A percentile compares a stretch with the other conserved stretches of the same genome.
Evolutionary conservation across 352 stramenopile species (phyloP).

Genomic region (Globisporangium okanoganense): DNA sequence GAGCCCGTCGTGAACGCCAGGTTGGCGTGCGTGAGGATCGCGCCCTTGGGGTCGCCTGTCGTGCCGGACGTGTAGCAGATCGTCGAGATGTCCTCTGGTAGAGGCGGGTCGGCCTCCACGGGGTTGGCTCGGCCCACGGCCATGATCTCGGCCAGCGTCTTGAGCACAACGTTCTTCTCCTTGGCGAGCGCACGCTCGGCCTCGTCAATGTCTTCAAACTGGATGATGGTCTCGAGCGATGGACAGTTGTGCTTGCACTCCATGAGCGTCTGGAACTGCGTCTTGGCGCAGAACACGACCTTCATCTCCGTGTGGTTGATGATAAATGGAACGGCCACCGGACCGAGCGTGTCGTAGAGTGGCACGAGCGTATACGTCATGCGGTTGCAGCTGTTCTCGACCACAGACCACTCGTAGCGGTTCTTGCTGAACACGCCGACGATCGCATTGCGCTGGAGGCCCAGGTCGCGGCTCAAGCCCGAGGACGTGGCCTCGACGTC

Average conservation of each 20-base stretch:
- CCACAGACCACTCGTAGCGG: slow-evolving; percentile 54
- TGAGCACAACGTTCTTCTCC: neutral
- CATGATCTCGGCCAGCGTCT: slow-evolving; percentile 27
- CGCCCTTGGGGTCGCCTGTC: slow-evolving; percentile 65
- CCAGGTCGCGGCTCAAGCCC: slow-evolving; percentile 31
- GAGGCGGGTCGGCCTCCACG: slow-evolving; percentile 37
- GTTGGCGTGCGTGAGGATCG: slow-evolving; percentile 56
- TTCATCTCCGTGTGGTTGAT: slow-evolving; percentile 72
- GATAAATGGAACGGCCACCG: slow-evolving; percentile 58
- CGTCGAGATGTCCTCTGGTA: slow-evolving; percentile 82
- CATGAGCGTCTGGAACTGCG: slow-evolving; percentile 43
- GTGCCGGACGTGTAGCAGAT: slow-evolving; percentile 85
- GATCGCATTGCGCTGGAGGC: slow-evolving; percentile 33
- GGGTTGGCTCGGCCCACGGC: slow-evolving; percentile 32
- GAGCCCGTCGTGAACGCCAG: slow-evolving; percentile 21
- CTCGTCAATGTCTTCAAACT: slow-evolving; percentile 38
- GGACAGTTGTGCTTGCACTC: slow-evolving; percentile 32
- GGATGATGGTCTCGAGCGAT: slow-evolving; percentile 44
- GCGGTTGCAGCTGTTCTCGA: slow-evolving; percentile 56
- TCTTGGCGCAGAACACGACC: slow-evolving; percentile 52
- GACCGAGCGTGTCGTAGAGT: slow-evolving; percentile 41
- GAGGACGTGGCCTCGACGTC: slow-evolving; percentile 30
- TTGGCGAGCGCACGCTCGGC: neutral
- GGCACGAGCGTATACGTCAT: slow-evolving; percentile 62
- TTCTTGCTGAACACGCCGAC: slow-evolving; percentile 54